phyloP scores from a whole-genome alignment of 2,329 filamentous ascomycete species.

The Cladosporium velox region DNA sequence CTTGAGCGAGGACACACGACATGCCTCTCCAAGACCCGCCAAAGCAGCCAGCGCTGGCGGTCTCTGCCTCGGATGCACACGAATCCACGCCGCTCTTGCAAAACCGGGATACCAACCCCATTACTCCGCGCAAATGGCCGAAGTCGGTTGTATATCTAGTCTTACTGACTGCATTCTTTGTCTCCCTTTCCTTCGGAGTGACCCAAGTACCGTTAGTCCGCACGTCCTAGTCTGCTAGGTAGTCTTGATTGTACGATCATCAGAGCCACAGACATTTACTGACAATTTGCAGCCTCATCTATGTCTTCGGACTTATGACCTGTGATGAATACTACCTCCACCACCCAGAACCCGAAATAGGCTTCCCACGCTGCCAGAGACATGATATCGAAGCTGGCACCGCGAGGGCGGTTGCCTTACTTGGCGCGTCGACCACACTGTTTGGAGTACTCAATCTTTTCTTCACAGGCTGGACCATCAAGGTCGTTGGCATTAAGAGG shows the following conservation, averaged over 20 bases:
- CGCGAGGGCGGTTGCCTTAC: conserved; percentile 63
- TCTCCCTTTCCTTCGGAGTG: conserved; percentile 55
- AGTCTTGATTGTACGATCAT: background rate
- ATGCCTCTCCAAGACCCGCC: background rate
- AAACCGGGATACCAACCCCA: background rate
- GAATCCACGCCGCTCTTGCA: conserved; percentile 17
- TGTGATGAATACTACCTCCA: conserved; percentile 68
- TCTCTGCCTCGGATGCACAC: background rate
- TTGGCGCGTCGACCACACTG: conserved; percentile 67
- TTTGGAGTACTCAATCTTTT: conserved; percentile 70
- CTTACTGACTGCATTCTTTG: conserved; percentile 61
- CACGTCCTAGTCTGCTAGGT: background rate
- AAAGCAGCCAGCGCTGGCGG: background rate
- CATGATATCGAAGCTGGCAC: conserved; percentile 66
- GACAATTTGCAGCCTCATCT: conserved; percentile 46
- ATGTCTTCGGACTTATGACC: conserved; percentile 71
- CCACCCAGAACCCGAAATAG: conserved; percentile 53
- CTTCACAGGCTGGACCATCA: conserved; percentile 66
- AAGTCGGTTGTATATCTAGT: conserved; percentile 46
- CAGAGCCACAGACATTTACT: background rate
- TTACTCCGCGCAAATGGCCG: conserved; percentile 25
- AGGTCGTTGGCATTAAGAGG: conserved; percentile 63
- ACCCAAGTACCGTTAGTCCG: conserved; percentile 48
- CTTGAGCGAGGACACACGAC: background rate
- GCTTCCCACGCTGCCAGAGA: conserved; percentile 54